Evolutionary conservation across 2,329 filamentous ascomycete species (phyloP), one percentile per base, ranked within the genome.

Genomic region (Gremmenia infestans): DNA sequence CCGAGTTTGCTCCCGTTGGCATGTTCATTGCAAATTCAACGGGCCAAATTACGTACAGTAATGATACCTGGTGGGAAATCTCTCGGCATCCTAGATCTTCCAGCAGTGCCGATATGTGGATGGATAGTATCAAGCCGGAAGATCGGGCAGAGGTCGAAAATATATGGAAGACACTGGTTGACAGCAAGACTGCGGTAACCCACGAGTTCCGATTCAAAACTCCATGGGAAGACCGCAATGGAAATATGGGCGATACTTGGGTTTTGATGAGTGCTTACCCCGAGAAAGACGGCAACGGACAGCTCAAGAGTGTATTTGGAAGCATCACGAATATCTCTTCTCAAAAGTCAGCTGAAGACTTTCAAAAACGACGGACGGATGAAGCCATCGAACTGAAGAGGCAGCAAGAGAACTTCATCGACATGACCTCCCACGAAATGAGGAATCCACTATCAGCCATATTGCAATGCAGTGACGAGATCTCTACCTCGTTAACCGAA

Each of bases 251-350:
- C 50, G 86, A 89, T 60, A 90, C 87, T 0, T 92, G 88, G 88
- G 87, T 88, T 1, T 72, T 91, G 32, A 87, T 91, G 77, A 88
- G 82, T 54, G 88, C 87, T 0, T 91, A 87, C 62, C 88, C 88
- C 0, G 88, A 92, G 64, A 86, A 81, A 65, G 79, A 86, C 58
- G 73, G 76, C 1, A 74, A 81, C 28, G 87, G 86, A 3, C 74
- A 76, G 28, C 77, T 91, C 51, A 89, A 89, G 72, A 83, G 85
- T 59, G 86, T 91, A 2, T 91, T 92, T 63, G 88, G 88, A 52
- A 88, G 85, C 66, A 86, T 95, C 51, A 93, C 89, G 0, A 89
- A 95, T 66, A 95, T 96, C 61, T 91, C 87, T 17, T 82, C 88
- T 53, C 89, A 94, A 68, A 96, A 95, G 70, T 87, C 86, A 78